A percentile compares a stretch with the other conserved stretches of the same genome.
These are phyloP conservation scores for Euphrasia confusa DNA, from an alignment of 257 asterid species.

Conservation along the genomic window DNA sequence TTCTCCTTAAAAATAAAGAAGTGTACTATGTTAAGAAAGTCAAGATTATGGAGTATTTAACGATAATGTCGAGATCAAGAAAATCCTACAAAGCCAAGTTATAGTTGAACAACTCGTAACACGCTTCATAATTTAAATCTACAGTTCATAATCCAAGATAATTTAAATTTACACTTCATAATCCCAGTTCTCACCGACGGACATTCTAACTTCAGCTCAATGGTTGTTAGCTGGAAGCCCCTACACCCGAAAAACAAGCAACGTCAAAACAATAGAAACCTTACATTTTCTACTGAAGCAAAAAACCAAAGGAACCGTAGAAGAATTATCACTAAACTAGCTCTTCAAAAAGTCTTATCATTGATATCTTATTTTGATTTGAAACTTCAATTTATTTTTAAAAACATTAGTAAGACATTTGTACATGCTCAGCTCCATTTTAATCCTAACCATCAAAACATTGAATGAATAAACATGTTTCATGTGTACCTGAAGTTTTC, in stretches of 20 bases:
- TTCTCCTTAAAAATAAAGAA: too few relatives aligned
- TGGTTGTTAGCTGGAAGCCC: conserved; percentile 36
- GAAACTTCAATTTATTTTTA: background rate
- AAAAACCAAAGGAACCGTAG: background rate
- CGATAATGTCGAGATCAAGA: too few relatives aligned
- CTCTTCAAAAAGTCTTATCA: too few relatives aligned
- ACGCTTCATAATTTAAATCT: conserved; percentile 6
- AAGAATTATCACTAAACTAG: background rate
- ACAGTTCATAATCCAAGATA: conserved; percentile 1
- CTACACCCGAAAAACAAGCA: conserved; percentile 23
- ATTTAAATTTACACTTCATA: conserved; percentile 17
- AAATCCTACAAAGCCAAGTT: too few relatives aligned
- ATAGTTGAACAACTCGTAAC: too few relatives aligned
- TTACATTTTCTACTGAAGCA: background rate
- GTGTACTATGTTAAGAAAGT: too few relatives aligned
- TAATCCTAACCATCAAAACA: background rate
- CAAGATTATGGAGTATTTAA: too few relatives aligned
- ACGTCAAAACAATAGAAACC: background rate
- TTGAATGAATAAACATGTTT: conserved; percentile 4
- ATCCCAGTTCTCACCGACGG: background rate
- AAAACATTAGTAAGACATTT: background rate
- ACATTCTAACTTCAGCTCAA: conserved; percentile 6
- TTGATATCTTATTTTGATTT: background rate
- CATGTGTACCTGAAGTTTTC: conserved; percentile 54
- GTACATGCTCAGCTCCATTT: background rate